These are phyloP conservation scores for Colletotrichum magnum DNA, from an alignment of 2,329 filamentous ascomycete species.

Conservation along the genomic window DNA sequence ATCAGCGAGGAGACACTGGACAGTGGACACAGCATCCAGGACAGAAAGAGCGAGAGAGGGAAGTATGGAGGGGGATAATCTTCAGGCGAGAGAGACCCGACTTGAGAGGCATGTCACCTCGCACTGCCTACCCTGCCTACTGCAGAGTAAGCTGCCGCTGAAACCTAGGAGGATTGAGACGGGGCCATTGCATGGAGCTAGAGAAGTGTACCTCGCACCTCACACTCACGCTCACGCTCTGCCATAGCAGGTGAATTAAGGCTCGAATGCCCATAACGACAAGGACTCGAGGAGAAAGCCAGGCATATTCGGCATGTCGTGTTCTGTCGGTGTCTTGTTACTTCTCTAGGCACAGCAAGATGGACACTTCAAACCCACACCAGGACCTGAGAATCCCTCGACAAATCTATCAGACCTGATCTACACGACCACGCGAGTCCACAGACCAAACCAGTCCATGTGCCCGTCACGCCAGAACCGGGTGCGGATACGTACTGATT, in stretches of 20 bases:
- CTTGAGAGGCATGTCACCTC: not conserved
- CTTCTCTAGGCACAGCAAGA: too few relatives aligned
- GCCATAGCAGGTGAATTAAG: too few relatives aligned
- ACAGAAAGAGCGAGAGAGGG: not conserved
- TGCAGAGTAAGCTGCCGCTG: slow-evolving; percentile 36
- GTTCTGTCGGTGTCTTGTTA: not conserved
- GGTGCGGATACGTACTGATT: not conserved
- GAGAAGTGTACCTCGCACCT: slow-evolving; percentile 25
- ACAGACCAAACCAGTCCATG: slow-evolving; percentile 37
- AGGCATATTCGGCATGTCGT: not conserved
- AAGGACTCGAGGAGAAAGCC: not conserved
- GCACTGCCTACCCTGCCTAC: slow-evolving; percentile 20
- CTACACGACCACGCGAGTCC: slow-evolving; percentile 33
- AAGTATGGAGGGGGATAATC: not conserved
- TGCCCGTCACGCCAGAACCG: slow-evolving; percentile 30
- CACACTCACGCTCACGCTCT: not conserved
- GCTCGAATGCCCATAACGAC: too few relatives aligned
- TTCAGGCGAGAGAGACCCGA: not conserved
- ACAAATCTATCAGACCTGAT: slow-evolving; percentile 36
- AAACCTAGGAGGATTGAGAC: slow-evolving; percentile 31
- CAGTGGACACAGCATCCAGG: too few relatives aligned
- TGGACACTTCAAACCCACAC: not conserved
- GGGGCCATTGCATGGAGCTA: slow-evolving; percentile 38
- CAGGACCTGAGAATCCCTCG: slow-evolving; percentile 14
- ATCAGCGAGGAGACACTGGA: too few relatives aligned